These are phyloP conservation scores for Eucalyptus virginea DNA, from an alignment of 345 rosid genomes.

Conservation along the genomic window DNA sequence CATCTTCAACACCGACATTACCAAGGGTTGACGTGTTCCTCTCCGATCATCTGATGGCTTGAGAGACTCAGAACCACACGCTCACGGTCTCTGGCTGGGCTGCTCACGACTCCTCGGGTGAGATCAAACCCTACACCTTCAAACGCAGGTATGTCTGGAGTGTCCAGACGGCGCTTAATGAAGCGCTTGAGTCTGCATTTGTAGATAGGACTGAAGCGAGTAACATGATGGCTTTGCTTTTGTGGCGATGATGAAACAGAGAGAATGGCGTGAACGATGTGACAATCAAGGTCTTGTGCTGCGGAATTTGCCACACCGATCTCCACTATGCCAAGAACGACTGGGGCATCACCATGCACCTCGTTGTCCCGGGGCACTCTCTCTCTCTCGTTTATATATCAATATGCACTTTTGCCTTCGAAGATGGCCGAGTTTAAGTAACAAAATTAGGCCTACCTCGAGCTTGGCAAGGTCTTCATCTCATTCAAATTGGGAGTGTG, in stretches of 20 bases:
- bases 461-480: background rate
- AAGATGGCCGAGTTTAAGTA: background rate
- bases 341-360: constrained; percentile 78
- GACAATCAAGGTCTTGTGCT: constrained; percentile 50
- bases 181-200: background rate
- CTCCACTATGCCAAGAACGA: constrained; percentile 52
- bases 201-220: background rate
- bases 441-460: background rate
- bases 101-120: constrained; percentile 32
- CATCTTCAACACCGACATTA: background rate
- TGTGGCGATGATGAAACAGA: constrained; percentile 8
- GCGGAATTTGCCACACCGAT: constrained; percentile 81
- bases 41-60: constrained; percentile 13
- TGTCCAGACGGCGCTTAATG: background rate
- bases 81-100: constrained; percentile 48
- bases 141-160: constrained; percentile 22
- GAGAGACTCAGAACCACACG: constrained; percentile 39
- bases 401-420: background rate
- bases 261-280: constrained; percentile 62
- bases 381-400: background rate
- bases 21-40: background rate
- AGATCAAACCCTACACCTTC: constrained; percentile 5
- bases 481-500: background rate
- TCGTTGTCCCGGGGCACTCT: constrained; percentile 61
- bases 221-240: background rate